Evolutionary conservation across 306 rosid species (phyloP).

Genomic region (Dalbergia cultrata): DNA sequence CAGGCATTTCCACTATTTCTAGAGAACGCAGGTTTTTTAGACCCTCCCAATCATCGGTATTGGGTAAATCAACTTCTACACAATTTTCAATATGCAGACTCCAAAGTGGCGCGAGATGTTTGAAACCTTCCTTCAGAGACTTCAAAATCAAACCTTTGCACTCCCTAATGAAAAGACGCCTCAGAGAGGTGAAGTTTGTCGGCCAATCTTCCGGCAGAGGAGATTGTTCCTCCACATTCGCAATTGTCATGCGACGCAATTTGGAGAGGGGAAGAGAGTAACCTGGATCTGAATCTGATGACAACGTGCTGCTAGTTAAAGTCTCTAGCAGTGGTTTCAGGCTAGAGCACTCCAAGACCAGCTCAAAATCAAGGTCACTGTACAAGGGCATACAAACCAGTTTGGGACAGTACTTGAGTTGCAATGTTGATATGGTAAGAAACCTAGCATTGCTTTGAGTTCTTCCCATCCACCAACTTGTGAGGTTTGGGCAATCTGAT

Average conservation of each 20-base stretch:
- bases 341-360: constrained; percentile 5
- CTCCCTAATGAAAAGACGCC: background rate
- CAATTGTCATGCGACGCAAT: background rate
- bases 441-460: background rate
- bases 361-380: background rate
- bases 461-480: constrained; percentile 19
- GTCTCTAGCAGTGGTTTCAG: background rate
- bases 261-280: constrained; percentile 2
- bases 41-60: background rate
- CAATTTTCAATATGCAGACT: background rate
- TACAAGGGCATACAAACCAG: background rate
- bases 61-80: background rate
- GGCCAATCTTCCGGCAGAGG: background rate
- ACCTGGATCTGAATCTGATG: background rate
- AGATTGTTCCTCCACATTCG: background rate
- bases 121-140: background rate
- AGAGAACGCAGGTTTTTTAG: background rate
- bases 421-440: background rate
- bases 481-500: constrained; percentile 31
- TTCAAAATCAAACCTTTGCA: background rate
- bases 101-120: background rate
- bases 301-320: background rate
- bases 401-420: constrained; percentile 11
- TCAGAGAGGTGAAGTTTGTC: background rate
- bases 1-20: background rate